Conservation (phyloP, 176 grass and related monocot genomes). For the Coix lacrymajobi region DNA sequence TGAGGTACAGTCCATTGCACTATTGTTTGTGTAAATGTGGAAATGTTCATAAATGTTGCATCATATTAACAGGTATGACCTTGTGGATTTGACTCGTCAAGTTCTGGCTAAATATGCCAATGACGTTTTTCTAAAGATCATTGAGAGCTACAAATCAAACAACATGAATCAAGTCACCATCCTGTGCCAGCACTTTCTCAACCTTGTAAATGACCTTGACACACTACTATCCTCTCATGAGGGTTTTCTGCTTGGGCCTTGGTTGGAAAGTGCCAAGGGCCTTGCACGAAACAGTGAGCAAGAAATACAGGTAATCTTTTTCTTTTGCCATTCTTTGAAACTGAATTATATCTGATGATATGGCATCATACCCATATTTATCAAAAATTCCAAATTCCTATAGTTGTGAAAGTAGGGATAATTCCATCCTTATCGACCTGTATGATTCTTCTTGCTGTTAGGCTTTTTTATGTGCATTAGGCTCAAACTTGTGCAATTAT, state of each 20-base stretch:
- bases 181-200: conserved; percentile 44
- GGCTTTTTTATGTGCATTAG: not conserved
- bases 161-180: conserved; percentile 36
- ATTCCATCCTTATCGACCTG: not conserved
- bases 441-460: not conserved
- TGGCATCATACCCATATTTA: not conserved
- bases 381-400: not conserved
- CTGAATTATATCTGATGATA: not conserved
- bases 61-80: conserved; percentile 54
- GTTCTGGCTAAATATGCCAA: conserved; percentile 80
- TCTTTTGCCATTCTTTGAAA: not conserved
- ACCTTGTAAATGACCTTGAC: conserved; percentile 65
- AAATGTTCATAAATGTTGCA: not conserved
- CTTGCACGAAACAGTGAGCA: conserved; percentile 53
- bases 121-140: conserved; percentile 52
- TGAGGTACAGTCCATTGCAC: not conserved
- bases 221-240: conserved; percentile 58
- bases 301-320: conserved; percentile 50
- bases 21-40: not conserved
- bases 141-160: conserved; percentile 54
- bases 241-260: conserved; percentile 81
- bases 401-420: not conserved
- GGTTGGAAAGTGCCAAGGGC: conserved; percentile 65
- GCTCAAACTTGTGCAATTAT: not conserved
- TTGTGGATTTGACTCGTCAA: conserved; percentile 83